Percentiles rank a stretch among this genome's conserved stretches.
These are phyloP conservation scores for Neofusicoccum sp. DNA, from an alignment of 2,329 filamentous ascomycete species.

Conservation along the genomic window DNA sequence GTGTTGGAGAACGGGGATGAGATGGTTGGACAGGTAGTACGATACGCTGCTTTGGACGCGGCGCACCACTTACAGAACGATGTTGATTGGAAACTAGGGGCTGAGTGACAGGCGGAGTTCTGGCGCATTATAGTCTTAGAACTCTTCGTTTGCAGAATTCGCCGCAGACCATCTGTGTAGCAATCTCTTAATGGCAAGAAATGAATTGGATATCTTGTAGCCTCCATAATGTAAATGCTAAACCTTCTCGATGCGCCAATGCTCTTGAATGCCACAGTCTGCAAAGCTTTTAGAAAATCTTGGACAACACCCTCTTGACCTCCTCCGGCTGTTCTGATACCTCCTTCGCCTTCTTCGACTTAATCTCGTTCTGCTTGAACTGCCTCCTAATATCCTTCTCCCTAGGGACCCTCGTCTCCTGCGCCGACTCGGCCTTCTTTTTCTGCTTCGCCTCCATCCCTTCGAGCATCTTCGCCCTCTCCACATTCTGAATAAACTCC, in stretches of 20 bases:
- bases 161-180: not conserved
- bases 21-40: conserved; percentile 34
- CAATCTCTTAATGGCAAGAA: not conserved
- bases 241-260: not conserved
- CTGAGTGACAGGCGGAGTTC: conserved; percentile 28
- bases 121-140: too few species aligned
- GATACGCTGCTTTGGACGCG: conserved; percentile 42
- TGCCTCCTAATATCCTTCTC: conserved; percentile 41
- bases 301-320: conserved; percentile 35
- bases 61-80: conserved; percentile 58
- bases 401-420: conserved; percentile 24
- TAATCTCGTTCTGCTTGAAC: conserved; percentile 66
- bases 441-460: conserved; percentile 61
- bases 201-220: conserved; percentile 5
- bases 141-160: too few species aligned
- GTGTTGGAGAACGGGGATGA: conserved; percentile 1
- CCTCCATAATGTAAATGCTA: not conserved
- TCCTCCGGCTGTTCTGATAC: conserved; percentile 20
- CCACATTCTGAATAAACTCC: conserved; percentile 75
- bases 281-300: conserved; percentile 31
- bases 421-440: conserved; percentile 54
- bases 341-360: conserved; percentile 44
- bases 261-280: not conserved
- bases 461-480: conserved; percentile 75
- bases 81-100: conserved; percentile 48